A percentile compares a stretch with the other conserved stretches of the same genome.
Evolutionary conservation across 768 basidiomycete species (phyloP).

Genomic region (Galerina sulciceps): DNA sequence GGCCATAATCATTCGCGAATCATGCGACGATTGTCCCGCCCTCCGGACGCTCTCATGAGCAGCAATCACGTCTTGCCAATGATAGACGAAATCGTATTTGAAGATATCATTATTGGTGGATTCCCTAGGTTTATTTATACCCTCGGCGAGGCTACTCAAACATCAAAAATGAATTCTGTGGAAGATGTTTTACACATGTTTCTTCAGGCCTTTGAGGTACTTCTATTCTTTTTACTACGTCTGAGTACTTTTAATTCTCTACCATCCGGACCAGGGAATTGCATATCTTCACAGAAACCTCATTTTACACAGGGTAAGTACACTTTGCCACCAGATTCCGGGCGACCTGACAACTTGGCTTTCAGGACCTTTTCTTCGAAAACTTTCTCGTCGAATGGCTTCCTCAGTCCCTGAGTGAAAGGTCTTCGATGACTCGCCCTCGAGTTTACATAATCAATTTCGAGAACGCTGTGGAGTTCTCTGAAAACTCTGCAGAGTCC

Average conservation of each 20-base stretch:
- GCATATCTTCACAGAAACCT: conserved; percentile 5
- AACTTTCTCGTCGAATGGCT: conserved; percentile 12
- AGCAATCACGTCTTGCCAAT: conserved; percentile 13
- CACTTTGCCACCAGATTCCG: neutral
- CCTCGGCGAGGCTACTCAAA: neutral
- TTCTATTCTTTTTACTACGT: neutral
- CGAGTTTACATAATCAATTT: conserved; percentile 17
- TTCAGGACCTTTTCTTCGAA: conserved; percentile 9
- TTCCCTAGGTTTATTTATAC: neutral
- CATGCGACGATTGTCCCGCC: neutral
- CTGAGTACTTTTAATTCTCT: neutral
- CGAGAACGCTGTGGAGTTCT: conserved; percentile 13
- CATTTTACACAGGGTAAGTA: conserved; percentile 7
- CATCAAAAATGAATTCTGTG: neutral
- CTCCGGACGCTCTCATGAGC: conserved; percentile 2
- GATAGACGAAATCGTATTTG: conserved; percentile 7
- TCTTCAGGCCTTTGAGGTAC: conserved; percentile 14
- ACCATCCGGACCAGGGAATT: neutral
- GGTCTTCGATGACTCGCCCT: neutral
- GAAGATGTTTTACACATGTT: conserved; percentile 12
- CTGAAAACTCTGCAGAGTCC: neutral
- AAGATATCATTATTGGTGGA: conserved; percentile 11
- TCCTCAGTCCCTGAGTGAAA: conserved; percentile 3
- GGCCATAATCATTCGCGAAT: conserved; percentile 6
- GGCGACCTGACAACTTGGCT: neutral